Evolutionary conservation across 2,329 filamentous ascomycete genomes (phyloP), one percentile per base, ranked within the genome.

Genomic region (Sclerotinia glacialis): DNA sequence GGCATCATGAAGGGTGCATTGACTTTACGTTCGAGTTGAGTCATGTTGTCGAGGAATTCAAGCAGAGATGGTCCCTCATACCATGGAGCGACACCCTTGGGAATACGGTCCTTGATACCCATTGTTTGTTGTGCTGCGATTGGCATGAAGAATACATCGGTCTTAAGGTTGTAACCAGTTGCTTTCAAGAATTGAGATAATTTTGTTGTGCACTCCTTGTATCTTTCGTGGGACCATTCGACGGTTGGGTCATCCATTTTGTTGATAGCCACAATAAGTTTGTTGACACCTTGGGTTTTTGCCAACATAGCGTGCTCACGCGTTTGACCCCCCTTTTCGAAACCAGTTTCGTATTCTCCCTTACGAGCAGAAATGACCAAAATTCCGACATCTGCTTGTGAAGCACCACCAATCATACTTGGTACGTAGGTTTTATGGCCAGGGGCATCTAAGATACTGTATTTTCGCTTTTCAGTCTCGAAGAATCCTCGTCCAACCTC

Each of bases 1-100:
- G 95, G 91, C 93, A 99, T 97, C 95, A 99, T 98, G 84, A 99
- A 98, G 12, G 95, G 94, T 2, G 95, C 95, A 74, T 97, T 97
- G 74, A 97, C 80, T 83, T 98, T 99, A 74, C 95, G 92, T 78
- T 99, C 94, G 49, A 97, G 85, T 16, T 94, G 88, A 75, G 90
- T 88, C 92, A 98, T 97, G 76, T 86, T 83, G 77, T 97, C 94
- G n/a, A 99, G 87, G 79, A 93, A 97, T 79, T 98, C 94, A 26
- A 99, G 88, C 56, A 99, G 86, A 26, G 93, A 95, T 12, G 94
- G 94, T 0, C 93, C 93, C 50, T 91, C 84, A 77, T 92, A 96
- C 92, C 93, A 99, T 11, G 91, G 86, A 50, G 86, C 88, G 4
- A 92, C 72, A 2, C 88, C 89, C 76, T 90, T 88, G 26, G 92